phyloP scores from a whole-genome alignment of 345 rosid species.

The Brassica cretica region DNA sequence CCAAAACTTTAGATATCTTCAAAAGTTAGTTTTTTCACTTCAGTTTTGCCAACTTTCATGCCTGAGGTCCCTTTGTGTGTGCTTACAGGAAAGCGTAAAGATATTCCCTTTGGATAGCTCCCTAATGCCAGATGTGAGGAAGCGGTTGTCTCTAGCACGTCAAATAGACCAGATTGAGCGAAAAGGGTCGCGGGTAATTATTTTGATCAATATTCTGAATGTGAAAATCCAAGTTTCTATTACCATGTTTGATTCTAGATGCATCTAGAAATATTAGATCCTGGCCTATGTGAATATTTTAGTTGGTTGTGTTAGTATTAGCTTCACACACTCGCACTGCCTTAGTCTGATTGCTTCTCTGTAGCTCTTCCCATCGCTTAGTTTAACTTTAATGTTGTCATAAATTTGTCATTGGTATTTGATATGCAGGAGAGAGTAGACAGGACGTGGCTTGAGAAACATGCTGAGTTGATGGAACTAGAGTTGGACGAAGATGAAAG shows the following conservation, averaged over 20 bases:
- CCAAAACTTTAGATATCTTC: not conserved
- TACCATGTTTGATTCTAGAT: not conserved
- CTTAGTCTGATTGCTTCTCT: slow-evolving; percentile 11
- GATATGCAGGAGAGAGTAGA: slow-evolving; percentile 68
- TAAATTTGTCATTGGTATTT: slow-evolving; percentile 6
- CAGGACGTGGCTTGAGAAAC: slow-evolving; percentile 78
- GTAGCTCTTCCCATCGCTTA: not conserved
- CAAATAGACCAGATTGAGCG: slow-evolving; percentile 79
- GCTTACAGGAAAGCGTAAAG: slow-evolving; percentile 71
- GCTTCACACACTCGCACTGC: not conserved
- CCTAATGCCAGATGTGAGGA: slow-evolving; percentile 86
- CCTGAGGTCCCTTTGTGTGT: slow-evolving; percentile 33
- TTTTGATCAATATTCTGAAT: slow-evolving; percentile 1
- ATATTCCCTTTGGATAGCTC: slow-evolving; percentile 83
- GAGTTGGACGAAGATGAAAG: slow-evolving; percentile 72
- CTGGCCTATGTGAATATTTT: not conserved
- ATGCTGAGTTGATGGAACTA: slow-evolving; percentile 75
- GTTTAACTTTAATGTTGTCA: not conserved
- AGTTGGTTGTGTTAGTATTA: not conserved
- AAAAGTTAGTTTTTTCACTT: not conserved
- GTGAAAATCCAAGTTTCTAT: not conserved
- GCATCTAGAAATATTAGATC: not conserved
- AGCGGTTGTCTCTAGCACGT: slow-evolving; percentile 82
- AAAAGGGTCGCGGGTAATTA: slow-evolving; percentile 76
- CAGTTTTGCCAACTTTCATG: slow-evolving; percentile 21